phyloP scores from a whole-genome alignment of 164 flowering plant species.

The Tinospora cordifolia region DNA sequence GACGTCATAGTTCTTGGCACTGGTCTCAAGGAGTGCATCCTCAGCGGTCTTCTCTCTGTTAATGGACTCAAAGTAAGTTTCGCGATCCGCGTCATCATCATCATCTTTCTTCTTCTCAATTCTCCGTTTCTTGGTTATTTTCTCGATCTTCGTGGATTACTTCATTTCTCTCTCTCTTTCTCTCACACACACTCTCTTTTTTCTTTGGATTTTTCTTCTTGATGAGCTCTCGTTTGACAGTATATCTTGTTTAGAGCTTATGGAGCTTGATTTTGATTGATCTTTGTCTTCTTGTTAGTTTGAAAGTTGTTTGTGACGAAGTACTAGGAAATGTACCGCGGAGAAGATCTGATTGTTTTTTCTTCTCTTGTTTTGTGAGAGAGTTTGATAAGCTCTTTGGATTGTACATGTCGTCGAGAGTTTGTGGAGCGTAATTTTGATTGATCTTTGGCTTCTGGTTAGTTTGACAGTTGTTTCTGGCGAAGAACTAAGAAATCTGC shows the following conservation, averaged over 20 bases:
- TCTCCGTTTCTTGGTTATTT: neutral
- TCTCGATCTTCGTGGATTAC: neutral
- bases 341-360: no score
- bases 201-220: no score
- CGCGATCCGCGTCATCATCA: neutral
- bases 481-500: no score
- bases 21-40: conserved; percentile 31
- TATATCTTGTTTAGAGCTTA: neutral
- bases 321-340: no score
- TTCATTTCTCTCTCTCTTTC: neutral
- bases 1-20: conserved; percentile 28
- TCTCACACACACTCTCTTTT: neutral
- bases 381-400: neutral
- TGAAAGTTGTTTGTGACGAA: no score
- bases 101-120: no score
- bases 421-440: neutral
- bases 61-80: conserved; percentile 23
- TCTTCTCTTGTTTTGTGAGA: no score
- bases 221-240: neutral
- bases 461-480: no score
- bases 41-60: conserved; percentile 33
- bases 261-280: neutral
- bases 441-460: neutral
- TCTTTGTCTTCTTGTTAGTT: neutral
- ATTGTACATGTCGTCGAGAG: neutral